Percentiles rank a stretch among this genome's conserved stretches.
Evolutionary conservation across 768 basidiomycete genomes (phyloP).

Genomic region (Boletus patriciae): DNA sequence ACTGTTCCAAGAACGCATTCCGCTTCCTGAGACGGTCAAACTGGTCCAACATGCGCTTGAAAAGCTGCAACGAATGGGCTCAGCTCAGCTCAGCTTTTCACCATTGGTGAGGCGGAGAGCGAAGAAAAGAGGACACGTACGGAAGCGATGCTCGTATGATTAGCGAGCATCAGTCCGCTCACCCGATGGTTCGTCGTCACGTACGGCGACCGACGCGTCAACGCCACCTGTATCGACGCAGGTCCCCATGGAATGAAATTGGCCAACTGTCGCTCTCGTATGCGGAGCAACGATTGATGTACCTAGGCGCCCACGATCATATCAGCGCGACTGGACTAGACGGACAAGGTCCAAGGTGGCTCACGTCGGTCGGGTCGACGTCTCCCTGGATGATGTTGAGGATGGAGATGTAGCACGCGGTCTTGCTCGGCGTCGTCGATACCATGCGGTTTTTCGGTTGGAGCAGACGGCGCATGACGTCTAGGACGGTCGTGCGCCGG

Average conservation of each 20-base stretch:
- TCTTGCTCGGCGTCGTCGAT: conserved; percentile 87
- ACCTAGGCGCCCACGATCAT: conserved; percentile 51
- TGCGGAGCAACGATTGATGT: conserved; percentile 94
- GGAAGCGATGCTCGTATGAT: conserved; percentile 98
- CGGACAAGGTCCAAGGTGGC: not conserved
- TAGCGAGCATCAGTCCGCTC: conserved; percentile 97
- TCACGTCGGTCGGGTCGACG: conserved; percentile 94
- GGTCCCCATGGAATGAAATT: conserved; percentile 99
- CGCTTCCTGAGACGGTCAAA: conserved; percentile 84
- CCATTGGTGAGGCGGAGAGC: too few species aligned
- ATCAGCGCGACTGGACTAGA: not conserved
- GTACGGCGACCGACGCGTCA: conserved; percentile 90
- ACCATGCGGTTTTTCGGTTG: conserved; percentile 99
- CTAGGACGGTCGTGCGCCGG: conserved; percentile 93
- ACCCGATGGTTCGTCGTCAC: conserved; percentile 88
- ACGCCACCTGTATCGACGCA: conserved; percentile 94
- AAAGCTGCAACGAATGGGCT: conserved; percentile 60
- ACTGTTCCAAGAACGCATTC: conserved; percentile 95
- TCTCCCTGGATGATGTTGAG: conserved; percentile 99
- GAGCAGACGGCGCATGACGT: conserved; percentile 96
- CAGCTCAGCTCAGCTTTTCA: not conserved
- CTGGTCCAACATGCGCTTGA: conserved; percentile 95
- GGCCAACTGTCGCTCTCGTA: conserved; percentile 93
- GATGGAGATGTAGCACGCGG: conserved; percentile 95
- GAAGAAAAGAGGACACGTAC: conserved; percentile 44